Evolutionary conservation across 495 filamentous ascomycete genomes (phyloP).

Genomic region (Podospora anserina): DNA sequence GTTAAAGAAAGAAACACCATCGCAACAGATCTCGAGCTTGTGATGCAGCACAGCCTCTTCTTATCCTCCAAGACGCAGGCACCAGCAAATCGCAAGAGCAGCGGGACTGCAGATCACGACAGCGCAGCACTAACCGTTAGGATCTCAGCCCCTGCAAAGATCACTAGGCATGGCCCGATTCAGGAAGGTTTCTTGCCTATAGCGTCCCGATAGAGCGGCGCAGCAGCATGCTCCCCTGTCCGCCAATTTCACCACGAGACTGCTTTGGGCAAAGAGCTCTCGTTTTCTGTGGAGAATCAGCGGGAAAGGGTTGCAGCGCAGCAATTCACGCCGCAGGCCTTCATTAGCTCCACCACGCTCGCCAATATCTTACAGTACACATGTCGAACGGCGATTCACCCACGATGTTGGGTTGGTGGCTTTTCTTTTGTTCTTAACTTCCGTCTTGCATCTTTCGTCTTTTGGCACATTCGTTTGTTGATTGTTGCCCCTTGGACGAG

Average conservation of each 20-base stretch:
- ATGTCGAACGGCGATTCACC: neutral
- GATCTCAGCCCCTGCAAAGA: neutral
- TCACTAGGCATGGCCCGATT: neutral
- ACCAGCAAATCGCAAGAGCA: neutral
- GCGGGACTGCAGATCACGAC: neutral
- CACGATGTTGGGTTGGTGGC: neutral
- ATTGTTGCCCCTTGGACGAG: no score
- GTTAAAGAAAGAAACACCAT: neutral
- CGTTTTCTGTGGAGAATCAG: neutral
- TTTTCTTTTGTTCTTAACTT: neutral
- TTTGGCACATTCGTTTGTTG: neutral
- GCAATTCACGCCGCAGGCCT: constrained; percentile 10
- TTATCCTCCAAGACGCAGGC: neutral
- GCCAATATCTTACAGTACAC: neutral
- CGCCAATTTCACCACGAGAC: neutral
- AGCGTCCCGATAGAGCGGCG: constrained; percentile 10
- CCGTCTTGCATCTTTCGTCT: neutral
- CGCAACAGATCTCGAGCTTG: neutral
- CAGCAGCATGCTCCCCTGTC: constrained; percentile 11
- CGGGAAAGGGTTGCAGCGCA: constrained; percentile 13
- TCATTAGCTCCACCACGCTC: neutral
- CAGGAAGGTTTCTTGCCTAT: constrained; percentile 3
- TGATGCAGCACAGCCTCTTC: neutral
- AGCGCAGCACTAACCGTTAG: neutral
- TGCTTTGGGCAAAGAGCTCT: neutral